Evolutionary conservation across 352 stramenopile species (phyloP).

Genomic region (Phytopythium chamaehyphon): DNA sequence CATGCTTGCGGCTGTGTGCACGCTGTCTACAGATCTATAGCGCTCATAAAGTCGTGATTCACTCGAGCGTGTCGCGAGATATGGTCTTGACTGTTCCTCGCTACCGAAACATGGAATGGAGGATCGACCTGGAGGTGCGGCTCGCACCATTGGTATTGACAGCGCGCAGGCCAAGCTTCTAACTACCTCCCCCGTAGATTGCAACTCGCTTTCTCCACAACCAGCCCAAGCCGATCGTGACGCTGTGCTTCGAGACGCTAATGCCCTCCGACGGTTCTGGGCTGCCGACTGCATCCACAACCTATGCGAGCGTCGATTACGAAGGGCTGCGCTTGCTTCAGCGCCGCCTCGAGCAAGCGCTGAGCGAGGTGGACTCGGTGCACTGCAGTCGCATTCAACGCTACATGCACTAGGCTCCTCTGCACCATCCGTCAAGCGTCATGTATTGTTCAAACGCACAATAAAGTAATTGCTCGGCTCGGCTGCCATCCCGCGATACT

Average conservation of each 20-base stretch:
- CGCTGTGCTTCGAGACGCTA: slow-evolving; percentile 52
- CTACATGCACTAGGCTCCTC: slow-evolving; percentile 47
- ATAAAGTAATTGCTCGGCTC: neutral
- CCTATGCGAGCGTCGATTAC: slow-evolving; percentile 58
- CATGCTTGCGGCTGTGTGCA: neutral
- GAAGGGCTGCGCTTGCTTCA: slow-evolving; percentile 61
- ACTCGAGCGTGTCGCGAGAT: slow-evolving; percentile 36
- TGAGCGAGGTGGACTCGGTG: slow-evolving; percentile 66
- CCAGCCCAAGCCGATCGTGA: slow-evolving; percentile 62
- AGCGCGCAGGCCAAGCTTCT: neutral
- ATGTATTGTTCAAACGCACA: slow-evolving; percentile 1
- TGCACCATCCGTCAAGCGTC: neutral
- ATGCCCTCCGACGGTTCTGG: slow-evolving; percentile 12
- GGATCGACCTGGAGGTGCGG: slow-evolving; percentile 73
- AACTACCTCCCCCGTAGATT: slow-evolving; percentile 22
- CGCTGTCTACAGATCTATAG: slow-evolving; percentile 34
- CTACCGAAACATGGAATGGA: slow-evolving; percentile 71
- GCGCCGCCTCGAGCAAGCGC: slow-evolving; percentile 53
- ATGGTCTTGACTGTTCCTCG: slow-evolving; percentile 37
- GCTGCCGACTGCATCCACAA: slow-evolving; percentile 25
- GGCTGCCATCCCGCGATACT: too few species aligned
- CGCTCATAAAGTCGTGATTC: slow-evolving; percentile 45
- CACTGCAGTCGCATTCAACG: slow-evolving; percentile 71
- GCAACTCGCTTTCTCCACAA: slow-evolving; percentile 59
- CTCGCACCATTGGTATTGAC: neutral